Percentiles rank a stretch among this genome's conserved stretches.
These are phyloP conservation scores for Cardiospermum halicacabum DNA, from an alignment of 345 rosid genomes.

Conservation along the genomic window DNA sequence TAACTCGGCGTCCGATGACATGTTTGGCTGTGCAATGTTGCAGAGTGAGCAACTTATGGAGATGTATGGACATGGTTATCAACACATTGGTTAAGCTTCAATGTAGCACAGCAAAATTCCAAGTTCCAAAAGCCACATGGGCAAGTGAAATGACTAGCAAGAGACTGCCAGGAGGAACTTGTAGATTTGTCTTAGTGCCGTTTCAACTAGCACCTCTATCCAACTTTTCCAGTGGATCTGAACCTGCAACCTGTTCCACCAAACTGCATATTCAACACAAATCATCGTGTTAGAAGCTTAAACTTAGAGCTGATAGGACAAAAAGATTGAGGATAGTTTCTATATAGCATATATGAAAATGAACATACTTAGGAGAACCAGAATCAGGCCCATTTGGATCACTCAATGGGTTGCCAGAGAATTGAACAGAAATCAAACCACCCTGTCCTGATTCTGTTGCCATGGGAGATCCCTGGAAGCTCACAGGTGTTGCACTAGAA, in stretches of 20 bases:
- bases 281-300: neutral
- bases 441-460: slow-evolving; percentile 37
- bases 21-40: slow-evolving; percentile 11
- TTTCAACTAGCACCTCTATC: slow-evolving; percentile 31
- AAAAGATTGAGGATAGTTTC: neutral
- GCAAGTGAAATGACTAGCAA: slow-evolving; percentile 9
- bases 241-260: slow-evolving; percentile 45
- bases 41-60: slow-evolving; percentile 27
- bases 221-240: slow-evolving; percentile 28
- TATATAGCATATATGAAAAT: neutral
- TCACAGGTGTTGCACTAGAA: slow-evolving; percentile 32
- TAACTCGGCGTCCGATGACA: neutral
- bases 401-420: slow-evolving; percentile 41
- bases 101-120: slow-evolving; percentile 13
- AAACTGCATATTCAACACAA: slow-evolving; percentile 30
- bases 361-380: slow-evolving; percentile 43
- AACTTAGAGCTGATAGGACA: too few relatives aligned
- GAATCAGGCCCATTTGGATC: slow-evolving; percentile 27
- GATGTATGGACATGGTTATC: neutral
- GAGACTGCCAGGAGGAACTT: slow-evolving; percentile 5
- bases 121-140: slow-evolving; percentile 5
- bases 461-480: slow-evolving; percentile 39
- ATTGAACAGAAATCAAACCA: slow-evolving; percentile 51
- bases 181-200: neutral
- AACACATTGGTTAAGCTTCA: slow-evolving; percentile 4